phyloP scores from a whole-genome alignment of 192 early-diverging fungal genomes.

The Allomyces javanicus region DNA sequence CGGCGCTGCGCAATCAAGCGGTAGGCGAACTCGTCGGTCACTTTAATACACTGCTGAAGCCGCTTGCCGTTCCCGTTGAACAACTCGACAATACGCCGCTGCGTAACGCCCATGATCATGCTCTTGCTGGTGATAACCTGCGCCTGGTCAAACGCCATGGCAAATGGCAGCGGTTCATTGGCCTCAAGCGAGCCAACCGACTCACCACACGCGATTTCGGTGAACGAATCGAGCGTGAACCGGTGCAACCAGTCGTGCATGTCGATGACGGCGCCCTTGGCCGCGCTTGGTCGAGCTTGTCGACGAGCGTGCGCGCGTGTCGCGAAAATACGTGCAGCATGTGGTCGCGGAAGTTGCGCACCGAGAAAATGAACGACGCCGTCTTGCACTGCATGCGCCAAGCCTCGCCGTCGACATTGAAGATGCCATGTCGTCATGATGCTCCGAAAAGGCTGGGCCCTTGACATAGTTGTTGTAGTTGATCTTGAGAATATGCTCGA shows the following conservation, averaged over 20 bases:
- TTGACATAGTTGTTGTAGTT: slow-evolving; percentile 13
- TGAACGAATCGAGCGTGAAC: slow-evolving; percentile 15
- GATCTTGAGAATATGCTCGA: slow-evolving; percentile 2
- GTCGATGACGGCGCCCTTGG: slow-evolving; percentile 1
- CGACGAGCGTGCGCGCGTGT: too few species aligned
- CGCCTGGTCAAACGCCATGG: slow-evolving; percentile 24
- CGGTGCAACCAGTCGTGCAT: slow-evolving; percentile 4
- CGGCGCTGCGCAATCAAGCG: slow-evolving; percentile 11
- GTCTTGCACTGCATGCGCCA: slow-evolving; percentile 43
- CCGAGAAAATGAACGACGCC: slow-evolving; percentile 1
- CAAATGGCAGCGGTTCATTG: slow-evolving; percentile 21
- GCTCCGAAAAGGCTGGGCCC: slow-evolving; percentile 16
- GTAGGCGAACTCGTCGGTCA: slow-evolving; percentile 12
- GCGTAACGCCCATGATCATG: slow-evolving; percentile 8
- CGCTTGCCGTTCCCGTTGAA: slow-evolving; percentile 2
- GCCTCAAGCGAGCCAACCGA: slow-evolving; percentile 16
- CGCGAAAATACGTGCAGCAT: too few species aligned
- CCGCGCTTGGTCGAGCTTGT: too few species aligned
- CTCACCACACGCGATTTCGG: slow-evolving; percentile 19
- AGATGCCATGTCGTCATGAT: slow-evolving; percentile 39
- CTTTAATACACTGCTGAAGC: slow-evolving; percentile 6
- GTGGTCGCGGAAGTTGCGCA: too few species aligned
- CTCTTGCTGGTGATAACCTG: slow-evolving; percentile 15
- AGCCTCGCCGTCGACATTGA: slow-evolving; percentile 44
- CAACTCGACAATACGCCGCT: slow-evolving; percentile 14